Evolutionary conservation across 768 basidiomycete species (phyloP).

Genomic region (Calvatia gigantea): DNA sequence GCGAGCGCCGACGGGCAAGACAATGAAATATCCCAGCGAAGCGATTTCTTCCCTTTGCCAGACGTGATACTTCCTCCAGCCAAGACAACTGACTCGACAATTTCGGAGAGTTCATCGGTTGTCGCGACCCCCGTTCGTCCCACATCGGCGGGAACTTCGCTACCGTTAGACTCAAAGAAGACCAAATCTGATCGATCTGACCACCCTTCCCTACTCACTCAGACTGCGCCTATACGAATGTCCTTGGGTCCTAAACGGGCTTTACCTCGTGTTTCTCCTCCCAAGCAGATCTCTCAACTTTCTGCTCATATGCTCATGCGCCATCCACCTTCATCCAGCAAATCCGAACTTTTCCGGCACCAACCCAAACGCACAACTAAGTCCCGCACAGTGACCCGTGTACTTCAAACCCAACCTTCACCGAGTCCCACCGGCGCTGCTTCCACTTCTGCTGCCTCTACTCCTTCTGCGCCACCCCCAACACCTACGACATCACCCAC

Average conservation of each 20-base stretch:
- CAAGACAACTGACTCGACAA: conserved; percentile 10
- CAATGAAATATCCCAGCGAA: conserved; percentile 29
- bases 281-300: conserved; percentile 36
- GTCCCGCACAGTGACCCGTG: conserved; percentile 17
- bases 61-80: not conserved
- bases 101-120: conserved; percentile 38
- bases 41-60: conserved; percentile 9
- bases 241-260: conserved; percentile 23
- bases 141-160: conserved; percentile 35
- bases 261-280: conserved; percentile 31
- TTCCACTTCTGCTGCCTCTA: conserved; percentile 23
- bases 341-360: conserved; percentile 14
- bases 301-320: conserved; percentile 37
- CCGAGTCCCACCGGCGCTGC: conserved; percentile 11
- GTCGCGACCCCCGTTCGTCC: conserved; percentile 37
- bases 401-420: conserved; percentile 18
- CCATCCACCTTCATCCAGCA: conserved; percentile 26
- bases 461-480: conserved; percentile 32
- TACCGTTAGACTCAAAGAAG: conserved; percentile 14
- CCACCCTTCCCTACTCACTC: conserved; percentile 57
- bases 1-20: conserved; percentile 42
- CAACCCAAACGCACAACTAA: conserved; percentile 10
- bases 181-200: conserved; percentile 23
- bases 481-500: conserved; percentile 31
- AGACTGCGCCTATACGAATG: conserved; percentile 48